A percentile compares a stretch with the other conserved stretches of the same genome.
Conservation (phyloP, 2,329 filamentous ascomycete genomes). For the Aspergillus tubingensis region DNA sequence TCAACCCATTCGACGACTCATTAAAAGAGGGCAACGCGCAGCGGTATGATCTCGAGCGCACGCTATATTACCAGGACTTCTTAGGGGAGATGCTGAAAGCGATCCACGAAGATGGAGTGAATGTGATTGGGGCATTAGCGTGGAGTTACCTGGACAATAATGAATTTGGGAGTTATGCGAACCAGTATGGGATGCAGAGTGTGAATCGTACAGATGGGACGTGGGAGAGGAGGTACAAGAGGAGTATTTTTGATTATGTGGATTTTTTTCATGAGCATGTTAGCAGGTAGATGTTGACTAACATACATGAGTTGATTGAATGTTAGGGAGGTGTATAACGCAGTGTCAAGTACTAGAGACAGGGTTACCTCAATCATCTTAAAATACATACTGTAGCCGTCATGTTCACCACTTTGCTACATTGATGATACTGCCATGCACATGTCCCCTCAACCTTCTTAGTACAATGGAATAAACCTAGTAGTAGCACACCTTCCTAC, state of each 20-base stretch:
- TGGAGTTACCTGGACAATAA: conserved; percentile 59
- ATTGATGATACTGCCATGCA: too few relatives aligned
- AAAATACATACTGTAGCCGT: too few relatives aligned
- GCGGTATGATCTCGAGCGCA: conserved; percentile 56
- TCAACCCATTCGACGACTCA: conserved; percentile 52
- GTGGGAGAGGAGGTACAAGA: conserved; percentile 55
- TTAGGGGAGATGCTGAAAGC: conserved; percentile 58
- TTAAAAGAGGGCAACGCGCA: conserved; percentile 52
- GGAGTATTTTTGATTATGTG: conserved; percentile 61
- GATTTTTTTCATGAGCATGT: conserved; percentile 43
- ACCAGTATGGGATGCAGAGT: conserved; percentile 59
- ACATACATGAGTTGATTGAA: too few relatives aligned
- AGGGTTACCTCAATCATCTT: too few relatives aligned
- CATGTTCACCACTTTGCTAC: too few relatives aligned
- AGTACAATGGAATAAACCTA: too few relatives aligned
- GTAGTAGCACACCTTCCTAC: too few relatives aligned
- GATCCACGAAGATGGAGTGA: conserved; percentile 58
- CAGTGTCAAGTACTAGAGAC: too few relatives aligned
- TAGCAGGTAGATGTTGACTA: neutral
- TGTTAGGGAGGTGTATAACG: too few relatives aligned
- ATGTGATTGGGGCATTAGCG: conserved; percentile 56
- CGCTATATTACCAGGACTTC: conserved; percentile 57
- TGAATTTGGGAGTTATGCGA: conserved; percentile 55
- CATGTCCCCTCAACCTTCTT: too few relatives aligned
- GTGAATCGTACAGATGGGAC: conserved; percentile 53